A percentile compares a stretch with the other conserved stretches of the same genome.
Evolutionary conservation across 2,329 filamentous ascomycete genomes (phyloP).

Genomic region (Penicillium occitanis): DNA sequence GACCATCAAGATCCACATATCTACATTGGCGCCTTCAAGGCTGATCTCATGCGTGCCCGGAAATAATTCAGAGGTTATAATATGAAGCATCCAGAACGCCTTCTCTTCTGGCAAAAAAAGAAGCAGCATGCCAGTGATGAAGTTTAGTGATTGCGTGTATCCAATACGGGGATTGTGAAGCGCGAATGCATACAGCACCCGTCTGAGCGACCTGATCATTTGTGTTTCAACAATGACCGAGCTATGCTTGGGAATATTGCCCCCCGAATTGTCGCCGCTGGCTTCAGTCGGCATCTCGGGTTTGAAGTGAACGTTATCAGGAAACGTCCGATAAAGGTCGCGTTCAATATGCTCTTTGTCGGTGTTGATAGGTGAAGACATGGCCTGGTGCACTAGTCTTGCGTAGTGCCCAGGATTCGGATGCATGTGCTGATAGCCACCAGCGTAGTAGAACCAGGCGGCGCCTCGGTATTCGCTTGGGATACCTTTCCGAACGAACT

Average conservation of each 20-base stretch:
- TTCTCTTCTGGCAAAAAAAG: constrained; percentile 92
- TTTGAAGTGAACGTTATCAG: constrained; percentile 89
- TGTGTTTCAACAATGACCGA: constrained; percentile 62
- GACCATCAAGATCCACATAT: constrained; percentile 89
- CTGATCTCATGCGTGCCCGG: constrained; percentile 90
- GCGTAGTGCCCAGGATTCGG: constrained; percentile 77
- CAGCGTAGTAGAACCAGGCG: constrained; percentile 96
- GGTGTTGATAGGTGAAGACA: constrained; percentile 63
- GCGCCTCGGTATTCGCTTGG: constrained; percentile 92
- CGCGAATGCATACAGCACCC: constrained; percentile 85
- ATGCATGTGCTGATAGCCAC: constrained; percentile 74
- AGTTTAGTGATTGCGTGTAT: constrained; percentile 95
- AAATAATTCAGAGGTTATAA: constrained; percentile 83
- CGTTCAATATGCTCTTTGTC: constrained; percentile 91
- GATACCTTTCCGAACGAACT: constrained; percentile 89
- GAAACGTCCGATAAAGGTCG: constrained; percentile 89
- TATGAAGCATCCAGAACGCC: constrained; percentile 87
- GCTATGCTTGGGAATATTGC: constrained; percentile 38
- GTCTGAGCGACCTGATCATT: constrained; percentile 77
- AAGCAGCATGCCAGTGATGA: constrained; percentile 83
- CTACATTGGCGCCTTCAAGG: constrained; percentile 88
- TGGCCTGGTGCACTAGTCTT: constrained; percentile 65
- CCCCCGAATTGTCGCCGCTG: constrained; percentile 29
- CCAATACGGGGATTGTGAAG: constrained; percentile 88
- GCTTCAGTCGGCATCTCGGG: constrained; percentile 48